Percentiles rank a stretch among this genome's conserved stretches.
Evolutionary conservation across 805 yeast genomes (phyloP).

Genomic region (Pichia occidentalis): DNA sequence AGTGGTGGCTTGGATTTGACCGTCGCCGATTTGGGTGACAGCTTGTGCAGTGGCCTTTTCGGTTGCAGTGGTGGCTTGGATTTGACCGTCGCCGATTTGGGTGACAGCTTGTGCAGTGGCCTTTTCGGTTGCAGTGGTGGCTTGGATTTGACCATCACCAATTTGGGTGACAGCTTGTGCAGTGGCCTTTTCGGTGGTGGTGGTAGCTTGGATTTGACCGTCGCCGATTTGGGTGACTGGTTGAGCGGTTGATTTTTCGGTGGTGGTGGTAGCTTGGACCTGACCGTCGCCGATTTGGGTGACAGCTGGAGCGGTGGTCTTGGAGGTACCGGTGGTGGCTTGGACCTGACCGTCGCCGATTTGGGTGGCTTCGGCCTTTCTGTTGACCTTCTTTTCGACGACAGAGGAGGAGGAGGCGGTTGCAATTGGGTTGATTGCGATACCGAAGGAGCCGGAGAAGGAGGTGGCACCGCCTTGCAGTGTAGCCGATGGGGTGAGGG

Average conservation of each 20-base stretch:
- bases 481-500: conserved; percentile 56
- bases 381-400: background rate
- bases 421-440: conserved; percentile 56
- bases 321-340: conserved; percentile 34
- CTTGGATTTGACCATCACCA: conserved; percentile 25
- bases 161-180: too few species aligned
- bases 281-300: conserved; percentile 45
- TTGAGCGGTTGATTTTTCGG: too few species aligned
- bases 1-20: too few species aligned
- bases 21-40: conserved; percentile 36
- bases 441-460: conserved; percentile 57
- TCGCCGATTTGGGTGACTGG: too few species aligned
- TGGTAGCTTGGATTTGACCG: too few species aligned
- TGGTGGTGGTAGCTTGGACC: too few species aligned
- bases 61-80: conserved; percentile 32
- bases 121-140: conserved; percentile 29
- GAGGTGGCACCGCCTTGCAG: conserved; percentile 48
- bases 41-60: conserved; percentile 9
- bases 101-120: conserved; percentile 23
- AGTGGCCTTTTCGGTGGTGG: too few species aligned
- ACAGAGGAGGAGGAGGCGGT: conserved; percentile 39
- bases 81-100: conserved; percentile 33
- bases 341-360: conserved; percentile 40
- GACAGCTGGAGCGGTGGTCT: too few species aligned
- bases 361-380: conserved; percentile 34